Conservation (phyloP, 2,329 filamentous ascomycete species). For the Pyricularia sp. region DNA sequence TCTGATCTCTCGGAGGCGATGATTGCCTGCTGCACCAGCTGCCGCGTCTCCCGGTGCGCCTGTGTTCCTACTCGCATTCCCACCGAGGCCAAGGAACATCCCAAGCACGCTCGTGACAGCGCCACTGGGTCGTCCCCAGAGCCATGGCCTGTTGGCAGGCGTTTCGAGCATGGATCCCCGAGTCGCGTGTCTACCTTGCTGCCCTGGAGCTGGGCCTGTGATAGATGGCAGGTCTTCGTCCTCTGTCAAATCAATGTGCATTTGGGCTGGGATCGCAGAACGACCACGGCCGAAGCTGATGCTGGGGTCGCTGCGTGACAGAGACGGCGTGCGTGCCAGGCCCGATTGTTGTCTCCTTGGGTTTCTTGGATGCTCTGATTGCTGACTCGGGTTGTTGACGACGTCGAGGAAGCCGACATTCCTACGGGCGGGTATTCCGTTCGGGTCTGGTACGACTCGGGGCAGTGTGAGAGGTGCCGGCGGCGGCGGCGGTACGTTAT, state of each 20-base stretch:
- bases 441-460: not conserved
- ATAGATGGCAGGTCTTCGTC: constrained; percentile 15
- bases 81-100: not conserved
- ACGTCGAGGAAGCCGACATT: constrained; percentile 1
- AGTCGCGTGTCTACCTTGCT: constrained; percentile 5
- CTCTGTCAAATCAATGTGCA: constrained; percentile 37
- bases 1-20: not conserved
- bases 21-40: not conserved
- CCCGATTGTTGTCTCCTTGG: constrained; percentile 28
- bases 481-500: constrained; percentile 23
- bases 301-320: constrained; percentile 32
- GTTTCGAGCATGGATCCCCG: constrained; percentile 15
- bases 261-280: constrained; percentile 14
- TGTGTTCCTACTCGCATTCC: not conserved
- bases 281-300: constrained; percentile 10
- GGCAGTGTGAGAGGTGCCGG: constrained; percentile 3
- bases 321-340: constrained; percentile 25
- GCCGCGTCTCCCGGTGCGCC: not conserved
- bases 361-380: constrained; percentile 23
- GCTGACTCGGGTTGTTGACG: constrained; percentile 1
- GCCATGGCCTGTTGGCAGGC: constrained; percentile 4
- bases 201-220: not conserved
- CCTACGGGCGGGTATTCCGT: not conserved
- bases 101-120: not conserved
- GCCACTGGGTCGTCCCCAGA: not conserved